phyloP scores from a whole-genome alignment of 1,284 basidiomycete genomes.

The Puccinia horiana region DNA sequence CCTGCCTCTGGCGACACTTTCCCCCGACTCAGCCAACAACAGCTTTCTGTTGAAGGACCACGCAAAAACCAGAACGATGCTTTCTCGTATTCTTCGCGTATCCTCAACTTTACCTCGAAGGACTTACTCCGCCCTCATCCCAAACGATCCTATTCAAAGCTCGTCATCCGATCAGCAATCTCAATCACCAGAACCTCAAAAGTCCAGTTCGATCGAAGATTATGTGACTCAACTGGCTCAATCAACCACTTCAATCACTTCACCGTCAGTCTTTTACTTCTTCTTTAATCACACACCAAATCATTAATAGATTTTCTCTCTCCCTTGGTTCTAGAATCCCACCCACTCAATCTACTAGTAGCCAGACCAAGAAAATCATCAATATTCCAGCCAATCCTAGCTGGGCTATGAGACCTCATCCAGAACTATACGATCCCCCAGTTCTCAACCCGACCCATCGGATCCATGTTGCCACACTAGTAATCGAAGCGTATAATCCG shows the following conservation, averaged over 20 bases:
- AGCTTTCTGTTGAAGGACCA: too few species aligned
- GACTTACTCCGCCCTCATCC: neutral
- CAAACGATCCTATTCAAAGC: neutral
- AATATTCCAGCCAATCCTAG: conserved; percentile 22
- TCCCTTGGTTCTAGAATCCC: neutral
- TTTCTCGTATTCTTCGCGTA: neutral
- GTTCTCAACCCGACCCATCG: conserved; percentile 64
- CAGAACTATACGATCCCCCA: conserved; percentile 36
- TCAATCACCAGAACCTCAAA: neutral
- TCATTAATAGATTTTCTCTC: neutral
- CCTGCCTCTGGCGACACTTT: neutral
- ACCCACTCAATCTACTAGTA: neutral
- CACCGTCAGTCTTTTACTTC: conserved; percentile 3
- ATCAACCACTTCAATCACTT: neutral
- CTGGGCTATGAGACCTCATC: conserved; percentile 35
- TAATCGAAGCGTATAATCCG: conserved; percentile 76
- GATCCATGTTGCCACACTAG: conserved; percentile 78
- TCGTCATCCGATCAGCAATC: neutral
- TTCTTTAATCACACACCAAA: neutral
- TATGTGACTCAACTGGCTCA: conserved; percentile 14
- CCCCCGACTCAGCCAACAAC: neutral
- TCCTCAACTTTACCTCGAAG: neutral
- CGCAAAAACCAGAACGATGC: neutral
- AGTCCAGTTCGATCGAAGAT: conserved; percentile 23
- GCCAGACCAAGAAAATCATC: neutral